These are phyloP conservation scores for Aegilops tauschii DNA, from an alignment of 176 grass and related monocot species.

Conservation along the genomic window DNA sequence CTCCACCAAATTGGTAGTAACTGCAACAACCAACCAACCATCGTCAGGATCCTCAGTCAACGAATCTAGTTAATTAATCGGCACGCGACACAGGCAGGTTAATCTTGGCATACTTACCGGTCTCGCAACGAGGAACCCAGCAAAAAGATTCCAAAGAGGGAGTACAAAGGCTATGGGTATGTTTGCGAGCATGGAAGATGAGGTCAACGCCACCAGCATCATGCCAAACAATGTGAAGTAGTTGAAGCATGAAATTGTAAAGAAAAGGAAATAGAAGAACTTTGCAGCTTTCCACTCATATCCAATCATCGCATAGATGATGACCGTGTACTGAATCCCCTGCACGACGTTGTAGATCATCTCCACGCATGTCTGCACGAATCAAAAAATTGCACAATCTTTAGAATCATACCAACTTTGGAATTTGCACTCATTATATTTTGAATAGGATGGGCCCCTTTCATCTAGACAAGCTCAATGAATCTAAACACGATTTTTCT, in stretches of 20 bases:
- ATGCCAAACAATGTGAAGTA: conserved; percentile 81
- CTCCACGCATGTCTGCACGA: conserved; percentile 58
- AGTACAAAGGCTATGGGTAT: conserved; percentile 57
- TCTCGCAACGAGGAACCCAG: conserved; percentile 69
- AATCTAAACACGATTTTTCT: neutral
- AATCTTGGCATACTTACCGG: conserved; percentile 40
- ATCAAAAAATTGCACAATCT: neutral
- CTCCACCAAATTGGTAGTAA: conserved; percentile 85
- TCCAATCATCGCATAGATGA: conserved; percentile 76
- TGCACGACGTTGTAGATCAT: conserved; percentile 63
- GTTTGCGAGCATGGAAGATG: conserved; percentile 51
- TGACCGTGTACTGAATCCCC: conserved; percentile 53
- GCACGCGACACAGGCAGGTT: neutral
- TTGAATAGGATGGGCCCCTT: neutral
- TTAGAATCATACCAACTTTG: too few relatives aligned
- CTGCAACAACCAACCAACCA: conserved; percentile 17
- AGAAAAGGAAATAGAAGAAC: conserved; percentile 86
- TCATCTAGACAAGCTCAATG: neutral
- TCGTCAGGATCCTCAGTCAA: too few relatives aligned
- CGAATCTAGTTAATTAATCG: neutral
- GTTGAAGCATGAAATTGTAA: conserved; percentile 62
- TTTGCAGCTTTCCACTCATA: conserved; percentile 59
- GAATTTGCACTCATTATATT: neutral
- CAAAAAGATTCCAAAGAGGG: conserved; percentile 78
- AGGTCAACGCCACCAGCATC: conserved; percentile 71